Evolutionary conservation across 768 basidiomycete genomes (phyloP).

Genomic region (Boletus subcaerulescens): DNA sequence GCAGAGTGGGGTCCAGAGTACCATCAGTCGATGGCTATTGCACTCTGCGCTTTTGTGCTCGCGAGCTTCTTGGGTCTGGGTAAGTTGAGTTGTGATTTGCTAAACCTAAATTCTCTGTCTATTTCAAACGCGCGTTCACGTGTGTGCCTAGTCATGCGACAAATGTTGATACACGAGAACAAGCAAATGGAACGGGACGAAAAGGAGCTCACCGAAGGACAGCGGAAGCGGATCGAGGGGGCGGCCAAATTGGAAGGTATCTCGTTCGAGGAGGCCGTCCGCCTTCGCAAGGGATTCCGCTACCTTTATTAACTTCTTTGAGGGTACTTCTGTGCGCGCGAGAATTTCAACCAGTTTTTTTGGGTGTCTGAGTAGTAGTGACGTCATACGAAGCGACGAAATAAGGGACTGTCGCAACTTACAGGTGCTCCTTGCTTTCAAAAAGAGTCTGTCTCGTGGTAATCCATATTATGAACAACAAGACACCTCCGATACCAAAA

Average conservation of each 20-base stretch:
- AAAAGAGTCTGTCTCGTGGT: no score
- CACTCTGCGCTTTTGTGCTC: slow-evolving; percentile 33
- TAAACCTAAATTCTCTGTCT: no score
- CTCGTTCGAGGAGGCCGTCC: slow-evolving; percentile 56
- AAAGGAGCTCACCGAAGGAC: slow-evolving; percentile 39
- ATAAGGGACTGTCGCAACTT: no score
- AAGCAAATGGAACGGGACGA: slow-evolving; percentile 49
- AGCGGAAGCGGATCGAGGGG: slow-evolving; percentile 50
- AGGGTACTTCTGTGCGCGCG: not conserved
- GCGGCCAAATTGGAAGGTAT: slow-evolving; percentile 59
- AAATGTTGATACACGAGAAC: slow-evolving; percentile 49
- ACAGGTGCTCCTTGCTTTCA: no score
- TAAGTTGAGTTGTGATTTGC: slow-evolving; percentile 15
- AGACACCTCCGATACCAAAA: slow-evolving; percentile 10
- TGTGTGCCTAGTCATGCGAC: slow-evolving; percentile 38
- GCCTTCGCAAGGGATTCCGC: slow-evolving; percentile 53
- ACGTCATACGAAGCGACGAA: no score
- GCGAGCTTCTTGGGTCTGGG: slow-evolving; percentile 33
- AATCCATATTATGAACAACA: slow-evolving; percentile 15
- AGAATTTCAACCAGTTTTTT: no score
- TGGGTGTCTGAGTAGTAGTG: no score
- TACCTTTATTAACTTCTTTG: slow-evolving; percentile 43
- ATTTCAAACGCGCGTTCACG: not conserved
- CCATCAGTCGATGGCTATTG: slow-evolving; percentile 59
- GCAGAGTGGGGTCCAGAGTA: slow-evolving; percentile 59